Conservation (phyloP, 306 rosid species). For the Prunus mongolica region DNA sequence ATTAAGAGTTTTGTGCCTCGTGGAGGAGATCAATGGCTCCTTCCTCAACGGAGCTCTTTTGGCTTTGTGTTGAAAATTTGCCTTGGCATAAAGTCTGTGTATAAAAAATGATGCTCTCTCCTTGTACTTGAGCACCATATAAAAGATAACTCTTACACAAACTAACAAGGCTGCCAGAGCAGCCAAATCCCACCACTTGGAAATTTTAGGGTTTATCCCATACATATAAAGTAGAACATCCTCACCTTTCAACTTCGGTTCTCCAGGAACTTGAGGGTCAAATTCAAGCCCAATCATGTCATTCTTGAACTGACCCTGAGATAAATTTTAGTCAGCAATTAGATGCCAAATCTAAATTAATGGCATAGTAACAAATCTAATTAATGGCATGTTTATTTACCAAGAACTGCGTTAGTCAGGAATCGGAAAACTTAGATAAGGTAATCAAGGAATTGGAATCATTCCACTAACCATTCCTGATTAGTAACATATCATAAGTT, state of each 20-base stretch:
- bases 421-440: too few species aligned
- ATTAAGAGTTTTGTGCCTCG: slow-evolving; percentile 21
- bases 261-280: slow-evolving; percentile 32
- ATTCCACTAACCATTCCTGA: too few species aligned
- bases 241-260: slow-evolving; percentile 40
- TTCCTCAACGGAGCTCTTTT: slow-evolving; percentile 16
- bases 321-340: background rate
- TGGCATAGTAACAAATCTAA: too few species aligned
- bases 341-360: too few species aligned
- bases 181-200: slow-evolving; percentile 47
- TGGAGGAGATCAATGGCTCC: slow-evolving; percentile 25
- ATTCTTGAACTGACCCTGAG: slow-evolving; percentile 50
- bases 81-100: slow-evolving; percentile 4
- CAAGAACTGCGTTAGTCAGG: too few species aligned
- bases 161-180: slow-evolving; percentile 30
- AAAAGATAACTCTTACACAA: slow-evolving; percentile 27
- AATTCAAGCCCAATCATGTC: slow-evolving; percentile 51
- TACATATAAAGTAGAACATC: slow-evolving; percentile 18
- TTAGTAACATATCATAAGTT: too few species aligned
- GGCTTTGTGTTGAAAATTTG: slow-evolving; percentile 4
- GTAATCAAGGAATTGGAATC: too few species aligned
- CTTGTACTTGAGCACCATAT: slow-evolving; percentile 30
- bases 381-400: too few species aligned
- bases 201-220: slow-evolving; percentile 31
- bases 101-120: slow-evolving; percentile 21